These are phyloP conservation scores for Penicillium sp. DNA, from an alignment of 2,329 filamentous ascomycete species.

Conservation along the genomic window DNA sequence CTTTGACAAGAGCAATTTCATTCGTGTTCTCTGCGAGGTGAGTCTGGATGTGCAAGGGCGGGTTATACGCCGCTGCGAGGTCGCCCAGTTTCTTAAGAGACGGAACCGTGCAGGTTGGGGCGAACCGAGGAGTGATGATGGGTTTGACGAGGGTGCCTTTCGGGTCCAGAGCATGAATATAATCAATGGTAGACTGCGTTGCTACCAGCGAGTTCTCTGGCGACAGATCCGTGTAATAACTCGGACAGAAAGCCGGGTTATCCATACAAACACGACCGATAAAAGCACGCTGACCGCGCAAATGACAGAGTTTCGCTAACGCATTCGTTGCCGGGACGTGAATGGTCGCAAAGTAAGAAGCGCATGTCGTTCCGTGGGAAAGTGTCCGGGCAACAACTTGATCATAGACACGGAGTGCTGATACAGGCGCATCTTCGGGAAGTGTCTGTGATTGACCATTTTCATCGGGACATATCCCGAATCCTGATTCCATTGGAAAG, in stretches of 20 bases:
- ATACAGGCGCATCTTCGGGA: conserved; percentile 19
- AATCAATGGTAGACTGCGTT: conserved; percentile 56
- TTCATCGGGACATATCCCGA: conserved; percentile 40
- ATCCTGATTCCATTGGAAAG: conserved; percentile 80
- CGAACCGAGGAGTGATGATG: conserved; percentile 68
- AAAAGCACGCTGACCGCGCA: conserved; percentile 77
- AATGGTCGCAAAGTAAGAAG: conserved; percentile 89
- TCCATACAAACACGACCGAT: conserved; percentile 97
- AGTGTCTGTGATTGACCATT: background rate
- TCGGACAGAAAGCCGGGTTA: conserved; percentile 56
- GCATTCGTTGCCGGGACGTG: conserved; percentile 86
- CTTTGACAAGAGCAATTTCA: conserved; percentile 65
- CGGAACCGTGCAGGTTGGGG: conserved; percentile 48
- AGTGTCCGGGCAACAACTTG: conserved; percentile 74
- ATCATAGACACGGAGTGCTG: conserved; percentile 57
- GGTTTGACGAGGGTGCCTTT: conserved; percentile 59
- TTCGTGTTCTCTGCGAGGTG: conserved; percentile 78
- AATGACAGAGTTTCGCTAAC: conserved; percentile 75
- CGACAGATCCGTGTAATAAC: conserved; percentile 71
- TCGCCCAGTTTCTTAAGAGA: conserved; percentile 59
- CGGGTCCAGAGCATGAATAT: conserved; percentile 64
- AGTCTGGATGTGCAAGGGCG: conserved; percentile 67
- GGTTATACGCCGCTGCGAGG: conserved; percentile 56
- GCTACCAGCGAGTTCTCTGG: conserved; percentile 52
- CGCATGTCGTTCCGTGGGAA: conserved; percentile 84